These are phyloP conservation scores for Hymenochaete sp. DNA, from an alignment of 1,284 basidiomycete genomes.

Conservation along the genomic window DNA sequence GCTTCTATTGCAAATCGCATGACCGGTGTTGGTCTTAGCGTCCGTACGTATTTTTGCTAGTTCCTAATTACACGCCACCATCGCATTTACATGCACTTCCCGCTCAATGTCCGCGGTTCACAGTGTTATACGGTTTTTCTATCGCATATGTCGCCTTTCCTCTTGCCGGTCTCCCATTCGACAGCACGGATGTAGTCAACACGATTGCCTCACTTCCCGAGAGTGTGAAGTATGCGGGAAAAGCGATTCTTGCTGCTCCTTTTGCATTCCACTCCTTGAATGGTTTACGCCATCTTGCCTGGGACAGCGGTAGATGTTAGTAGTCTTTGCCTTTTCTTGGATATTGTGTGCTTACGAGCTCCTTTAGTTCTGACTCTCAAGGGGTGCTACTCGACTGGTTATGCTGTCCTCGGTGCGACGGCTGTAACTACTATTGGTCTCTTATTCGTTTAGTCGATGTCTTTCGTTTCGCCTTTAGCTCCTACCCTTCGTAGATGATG, in stretches of 20 bases:
- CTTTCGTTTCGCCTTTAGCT: no score
- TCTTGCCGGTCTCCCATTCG: slow-evolving; percentile 51
- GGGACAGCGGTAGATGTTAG: slow-evolving; percentile 90
- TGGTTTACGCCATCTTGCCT: slow-evolving; percentile 84
- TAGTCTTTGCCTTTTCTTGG: slow-evolving; percentile 20
- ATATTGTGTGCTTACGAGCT: slow-evolving; percentile 10
- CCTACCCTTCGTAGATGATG: no score
- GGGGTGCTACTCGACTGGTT: slow-evolving; percentile 72
- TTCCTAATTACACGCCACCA: slow-evolving; percentile 1
- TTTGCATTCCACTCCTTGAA: slow-evolving; percentile 90
- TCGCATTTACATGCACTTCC: slow-evolving; percentile 3
- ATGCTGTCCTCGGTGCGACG: slow-evolving; percentile 78
- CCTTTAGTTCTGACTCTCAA: slow-evolving; percentile 69
- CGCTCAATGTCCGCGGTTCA: neutral
- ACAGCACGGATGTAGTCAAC: slow-evolving; percentile 72
- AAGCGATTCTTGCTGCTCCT: slow-evolving; percentile 71
- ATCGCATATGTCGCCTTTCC: slow-evolving; percentile 84
- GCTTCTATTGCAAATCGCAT: slow-evolving; percentile 80
- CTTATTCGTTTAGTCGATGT: slow-evolving; percentile 41
- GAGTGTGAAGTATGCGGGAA: slow-evolving; percentile 66
- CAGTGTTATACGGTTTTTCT: slow-evolving; percentile 85
- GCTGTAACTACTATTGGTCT: slow-evolving; percentile 64
- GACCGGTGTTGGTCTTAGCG: slow-evolving; percentile 74
- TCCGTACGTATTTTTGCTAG: slow-evolving; percentile 43
- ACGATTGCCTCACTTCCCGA: slow-evolving; percentile 62